phyloP scores from a whole-genome alignment of 2,329 filamentous ascomycete species.

The Clonostachys sp. region DNA sequence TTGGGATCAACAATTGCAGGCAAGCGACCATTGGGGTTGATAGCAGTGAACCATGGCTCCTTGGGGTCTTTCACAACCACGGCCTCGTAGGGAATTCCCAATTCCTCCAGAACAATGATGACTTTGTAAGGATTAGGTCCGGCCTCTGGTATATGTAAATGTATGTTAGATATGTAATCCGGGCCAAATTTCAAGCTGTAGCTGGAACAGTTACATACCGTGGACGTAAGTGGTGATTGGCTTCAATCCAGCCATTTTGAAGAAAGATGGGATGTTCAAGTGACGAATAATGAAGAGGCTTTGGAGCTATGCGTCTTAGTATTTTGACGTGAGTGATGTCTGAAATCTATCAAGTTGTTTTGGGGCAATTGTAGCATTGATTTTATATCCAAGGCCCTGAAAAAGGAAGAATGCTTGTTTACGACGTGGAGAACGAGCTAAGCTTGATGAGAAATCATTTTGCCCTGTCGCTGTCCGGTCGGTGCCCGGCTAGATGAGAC shows the following conservation, averaged over 20 bases:
- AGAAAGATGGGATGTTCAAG: background rate
- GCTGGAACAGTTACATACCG: slow-evolving; percentile 7
- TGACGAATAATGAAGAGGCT: background rate
- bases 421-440: too few relatives aligned
- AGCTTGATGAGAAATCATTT: too few relatives aligned
- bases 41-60: slow-evolving; percentile 10
- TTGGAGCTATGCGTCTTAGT: too few relatives aligned
- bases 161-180: background rate
- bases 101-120: slow-evolving; percentile 12
- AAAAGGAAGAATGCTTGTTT: too few relatives aligned
- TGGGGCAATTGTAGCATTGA: too few relatives aligned
- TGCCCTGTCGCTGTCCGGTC: too few relatives aligned
- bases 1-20: slow-evolving; percentile 25
- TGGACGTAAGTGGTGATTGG: slow-evolving; percentile 9
- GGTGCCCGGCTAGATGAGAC: too few relatives aligned
- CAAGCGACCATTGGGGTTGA: slow-evolving; percentile 26
- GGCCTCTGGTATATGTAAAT: slow-evolving; percentile 4
- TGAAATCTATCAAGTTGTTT: too few relatives aligned
- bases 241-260: slow-evolving; percentile 5
- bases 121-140: slow-evolving; percentile 9
- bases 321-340: too few relatives aligned
- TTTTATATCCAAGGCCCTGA: too few relatives aligned
- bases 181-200: slow-evolving; percentile 3
- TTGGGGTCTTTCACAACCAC: slow-evolving; percentile 12
- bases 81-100: slow-evolving; percentile 15